Conservation (phyloP, 2,329 filamentous ascomycete genomes). For the Aspergillus novofumigatus region DNA sequence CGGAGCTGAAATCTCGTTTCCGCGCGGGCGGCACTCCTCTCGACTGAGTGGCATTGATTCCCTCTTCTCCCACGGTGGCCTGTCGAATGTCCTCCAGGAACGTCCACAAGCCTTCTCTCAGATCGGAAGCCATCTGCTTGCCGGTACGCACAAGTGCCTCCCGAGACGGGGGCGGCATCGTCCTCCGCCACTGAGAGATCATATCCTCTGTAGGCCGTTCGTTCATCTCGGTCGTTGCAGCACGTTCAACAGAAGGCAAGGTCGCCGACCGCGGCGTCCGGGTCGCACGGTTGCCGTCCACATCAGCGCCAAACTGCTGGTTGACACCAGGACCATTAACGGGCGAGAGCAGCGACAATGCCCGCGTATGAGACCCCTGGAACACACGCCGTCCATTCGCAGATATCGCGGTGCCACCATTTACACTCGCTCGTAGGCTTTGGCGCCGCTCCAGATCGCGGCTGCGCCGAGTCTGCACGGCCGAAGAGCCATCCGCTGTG, state of each 20-base stretch:
- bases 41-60: slow-evolving; percentile 56
- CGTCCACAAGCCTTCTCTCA: slow-evolving; percentile 84
- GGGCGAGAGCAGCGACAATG: slow-evolving; percentile 78
- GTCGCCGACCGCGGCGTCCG: slow-evolving; percentile 39
- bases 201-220: slow-evolving; percentile 31
- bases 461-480: slow-evolving; percentile 34
- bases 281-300: slow-evolving; percentile 26
- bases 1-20: slow-evolving; percentile 29
- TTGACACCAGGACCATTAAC: slow-evolving; percentile 19
- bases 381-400: slow-evolving; percentile 60
- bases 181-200: slow-evolving; percentile 38
- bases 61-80: slow-evolving; percentile 93
- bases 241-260: slow-evolving; percentile 38
- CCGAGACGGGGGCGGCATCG: slow-evolving; percentile 42
- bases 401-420: slow-evolving; percentile 29
- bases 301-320: slow-evolving; percentile 11
- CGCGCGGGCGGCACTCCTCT: slow-evolving; percentile 30
- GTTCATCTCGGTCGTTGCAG: slow-evolving; percentile 17
- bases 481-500: slow-evolving; percentile 21
- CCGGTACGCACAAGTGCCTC: slow-evolving; percentile 53
- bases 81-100: slow-evolving; percentile 95
- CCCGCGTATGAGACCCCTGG: slow-evolving; percentile 60
- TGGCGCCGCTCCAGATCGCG: slow-evolving; percentile 70
- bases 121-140: slow-evolving; percentile 82
- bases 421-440: slow-evolving; percentile 54